These are phyloP conservation scores for Colletotrichum truncatum DNA, from an alignment of 2,329 filamentous ascomycete genomes.

Conservation along the genomic window DNA sequence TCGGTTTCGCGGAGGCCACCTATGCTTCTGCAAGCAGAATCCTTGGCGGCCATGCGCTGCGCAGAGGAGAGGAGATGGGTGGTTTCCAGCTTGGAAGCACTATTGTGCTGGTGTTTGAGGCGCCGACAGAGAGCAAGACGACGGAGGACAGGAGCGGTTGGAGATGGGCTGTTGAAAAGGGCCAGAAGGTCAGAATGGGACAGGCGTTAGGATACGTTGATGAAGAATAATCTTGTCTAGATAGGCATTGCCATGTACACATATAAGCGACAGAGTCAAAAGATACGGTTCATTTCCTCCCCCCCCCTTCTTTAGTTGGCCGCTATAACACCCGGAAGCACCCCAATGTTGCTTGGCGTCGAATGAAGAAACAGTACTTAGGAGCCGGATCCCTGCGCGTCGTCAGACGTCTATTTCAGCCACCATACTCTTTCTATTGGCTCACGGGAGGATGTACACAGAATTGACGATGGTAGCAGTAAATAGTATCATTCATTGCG, in stretches of 20 bases:
- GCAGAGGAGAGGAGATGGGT: constrained; percentile 95
- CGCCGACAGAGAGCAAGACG: constrained; percentile 58
- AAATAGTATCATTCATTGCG: constrained; percentile 18
- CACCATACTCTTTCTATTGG: neutral
- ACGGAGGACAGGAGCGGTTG: constrained; percentile 72
- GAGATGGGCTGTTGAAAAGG: constrained; percentile 87
- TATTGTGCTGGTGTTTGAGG: constrained; percentile 95
- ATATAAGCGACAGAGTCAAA: constrained; percentile 1
- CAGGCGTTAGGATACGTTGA: constrained; percentile 83
- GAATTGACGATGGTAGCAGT: neutral
- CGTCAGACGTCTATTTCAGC: constrained; percentile 16
- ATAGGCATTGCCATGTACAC: constrained; percentile 5
- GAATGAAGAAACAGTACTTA: neutral
- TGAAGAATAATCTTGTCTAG: constrained; percentile 48
- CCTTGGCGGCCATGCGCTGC: constrained; percentile 83
- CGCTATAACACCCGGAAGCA: too few species aligned
- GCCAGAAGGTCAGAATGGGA: constrained; percentile 88
- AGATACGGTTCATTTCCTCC: neutral
- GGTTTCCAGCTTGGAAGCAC: constrained; percentile 97
- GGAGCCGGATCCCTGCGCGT: neutral
- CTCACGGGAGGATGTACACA: neutral
- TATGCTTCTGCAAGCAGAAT: constrained; percentile 82
- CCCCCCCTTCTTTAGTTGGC: too few species aligned
- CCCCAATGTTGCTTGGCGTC: neutral
- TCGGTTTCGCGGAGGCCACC: constrained; percentile 92